Percentiles rank a stretch among this genome's conserved stretches.
phyloP scores from a whole-genome alignment of 768 basidiomycete genomes.

The Gautieria morchelliformis region DNA sequence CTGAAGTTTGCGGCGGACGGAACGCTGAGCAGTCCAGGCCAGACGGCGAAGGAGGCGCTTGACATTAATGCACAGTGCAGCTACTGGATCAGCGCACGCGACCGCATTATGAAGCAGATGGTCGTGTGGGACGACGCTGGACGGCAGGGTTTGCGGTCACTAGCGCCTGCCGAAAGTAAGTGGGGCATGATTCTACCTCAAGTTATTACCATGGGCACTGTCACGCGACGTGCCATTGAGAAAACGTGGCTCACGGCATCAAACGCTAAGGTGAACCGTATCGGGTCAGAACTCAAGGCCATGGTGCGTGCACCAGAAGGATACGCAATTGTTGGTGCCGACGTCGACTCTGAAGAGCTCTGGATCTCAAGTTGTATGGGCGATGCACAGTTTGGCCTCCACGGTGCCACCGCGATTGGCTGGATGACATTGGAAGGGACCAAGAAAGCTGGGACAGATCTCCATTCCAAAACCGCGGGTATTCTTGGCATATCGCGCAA shows the following conservation, averaged over 20 bases:
- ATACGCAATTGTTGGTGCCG: conserved; percentile 92
- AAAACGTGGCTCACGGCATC: conserved; percentile 98
- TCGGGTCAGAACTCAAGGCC: conserved; percentile 97
- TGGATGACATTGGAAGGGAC: conserved; percentile 99
- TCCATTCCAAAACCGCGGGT: conserved; percentile 92
- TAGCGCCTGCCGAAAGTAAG: conserved; percentile 28
- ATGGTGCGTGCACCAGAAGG: conserved; percentile 94
- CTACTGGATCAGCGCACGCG: conserved; percentile 94
- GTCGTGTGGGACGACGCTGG: conserved; percentile 64
- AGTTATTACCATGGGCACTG: conserved; percentile 97
- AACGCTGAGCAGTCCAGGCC: conserved; percentile 71
- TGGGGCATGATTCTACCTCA: conserved; percentile 94
- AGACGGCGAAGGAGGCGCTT: conserved; percentile 74
- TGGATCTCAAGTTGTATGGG: conserved; percentile 99
- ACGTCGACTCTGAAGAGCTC: conserved; percentile 97
- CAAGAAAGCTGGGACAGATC: conserved; percentile 86
- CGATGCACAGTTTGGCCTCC: conserved; percentile 93
- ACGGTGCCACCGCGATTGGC: conserved; percentile 92
- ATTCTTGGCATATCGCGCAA: conserved; percentile 92
- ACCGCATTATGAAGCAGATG: conserved; percentile 87
- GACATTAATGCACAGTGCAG: conserved; percentile 91
- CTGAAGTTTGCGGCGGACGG: conserved; percentile 84
- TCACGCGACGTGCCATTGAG: conserved; percentile 95
- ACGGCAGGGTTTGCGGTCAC: conserved; percentile 2
- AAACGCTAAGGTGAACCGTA: conserved; percentile 94